A percentile compares a stretch with the other conserved stretches of the same genome.
Evolutionary conservation across 352 stramenopile species (phyloP).

Genomic region (Phytophthora pisi): DNA sequence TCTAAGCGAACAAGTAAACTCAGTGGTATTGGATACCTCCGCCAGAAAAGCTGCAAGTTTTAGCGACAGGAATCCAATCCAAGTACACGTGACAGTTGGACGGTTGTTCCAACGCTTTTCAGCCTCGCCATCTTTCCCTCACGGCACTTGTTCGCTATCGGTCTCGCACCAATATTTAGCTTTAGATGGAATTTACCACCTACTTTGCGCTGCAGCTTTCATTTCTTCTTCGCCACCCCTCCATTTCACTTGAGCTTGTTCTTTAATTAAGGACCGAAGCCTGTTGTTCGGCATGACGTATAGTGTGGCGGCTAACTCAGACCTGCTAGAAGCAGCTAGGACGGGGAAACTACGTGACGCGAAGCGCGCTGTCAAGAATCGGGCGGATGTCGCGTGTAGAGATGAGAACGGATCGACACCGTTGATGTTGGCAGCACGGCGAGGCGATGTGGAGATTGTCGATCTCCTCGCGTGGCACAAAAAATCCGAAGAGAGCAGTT

Average conservation of each 20-base stretch:
- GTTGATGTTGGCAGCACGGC: not conserved
- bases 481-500: not conserved
- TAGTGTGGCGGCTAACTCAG: not conserved
- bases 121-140: constrained; percentile 56
- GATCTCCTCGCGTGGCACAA: not conserved
- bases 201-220: not conserved
- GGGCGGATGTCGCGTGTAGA: not conserved
- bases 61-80: too few relatives aligned
- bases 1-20: too few relatives aligned
- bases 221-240: not conserved
- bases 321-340: not conserved
- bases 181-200: constrained; percentile 92
- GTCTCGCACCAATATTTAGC: constrained; percentile 90
- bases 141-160: constrained; percentile 86
- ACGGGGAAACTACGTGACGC: not conserved
- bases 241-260: not conserved
- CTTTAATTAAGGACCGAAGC: not conserved
- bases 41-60: not conserved
- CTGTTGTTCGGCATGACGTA: not conserved
- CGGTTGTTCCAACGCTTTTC: too few relatives aligned
- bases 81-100: too few relatives aligned
- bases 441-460: not conserved
- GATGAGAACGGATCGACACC: constrained; percentile 1
- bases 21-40: too few relatives aligned
- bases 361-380: constrained; percentile 6